Conservation (phyloP, 495 filamentous ascomycete species). For the Sordaria brevicollis region DNA sequence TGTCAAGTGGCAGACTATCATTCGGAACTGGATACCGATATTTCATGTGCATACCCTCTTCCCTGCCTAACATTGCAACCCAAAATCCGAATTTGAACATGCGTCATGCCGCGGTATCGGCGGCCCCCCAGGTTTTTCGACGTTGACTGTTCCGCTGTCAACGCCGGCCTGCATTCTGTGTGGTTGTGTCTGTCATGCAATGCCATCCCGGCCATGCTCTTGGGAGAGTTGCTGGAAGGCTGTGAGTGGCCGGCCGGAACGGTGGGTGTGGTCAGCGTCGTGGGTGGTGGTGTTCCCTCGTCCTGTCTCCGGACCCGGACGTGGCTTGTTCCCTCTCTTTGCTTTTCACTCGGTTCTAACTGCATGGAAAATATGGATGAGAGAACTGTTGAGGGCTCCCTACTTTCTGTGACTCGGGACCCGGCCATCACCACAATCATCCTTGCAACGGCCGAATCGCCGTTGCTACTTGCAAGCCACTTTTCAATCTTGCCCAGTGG, state of each 20-base stretch:
- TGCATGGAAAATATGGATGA: neutral
- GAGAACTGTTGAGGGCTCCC: neutral
- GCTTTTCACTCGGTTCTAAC: neutral
- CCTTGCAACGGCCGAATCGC: neutral
- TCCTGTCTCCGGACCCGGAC: neutral
- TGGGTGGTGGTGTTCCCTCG: neutral
- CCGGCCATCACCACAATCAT: neutral
- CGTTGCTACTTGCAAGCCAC: neutral
- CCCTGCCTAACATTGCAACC: neutral
- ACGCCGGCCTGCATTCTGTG: neutral
- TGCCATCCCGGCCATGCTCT: neutral
- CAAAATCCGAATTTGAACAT: neutral
- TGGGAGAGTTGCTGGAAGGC: neutral
- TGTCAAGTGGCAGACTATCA: neutral
- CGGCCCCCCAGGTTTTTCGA: neutral
- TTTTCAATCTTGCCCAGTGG: neutral
- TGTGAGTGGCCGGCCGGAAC: neutral
- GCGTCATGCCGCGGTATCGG: neutral
- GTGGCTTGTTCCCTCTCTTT: neutral
- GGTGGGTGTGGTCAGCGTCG: neutral
- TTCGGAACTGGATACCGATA: neutral
- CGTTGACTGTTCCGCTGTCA: neutral
- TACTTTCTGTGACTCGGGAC: neutral
- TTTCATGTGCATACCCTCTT: neutral
- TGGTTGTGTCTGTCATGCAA: neutral